phyloP scores from a whole-genome alignment of 2,329 filamentous ascomycete species.

The Penicillium sp. region DNA sequence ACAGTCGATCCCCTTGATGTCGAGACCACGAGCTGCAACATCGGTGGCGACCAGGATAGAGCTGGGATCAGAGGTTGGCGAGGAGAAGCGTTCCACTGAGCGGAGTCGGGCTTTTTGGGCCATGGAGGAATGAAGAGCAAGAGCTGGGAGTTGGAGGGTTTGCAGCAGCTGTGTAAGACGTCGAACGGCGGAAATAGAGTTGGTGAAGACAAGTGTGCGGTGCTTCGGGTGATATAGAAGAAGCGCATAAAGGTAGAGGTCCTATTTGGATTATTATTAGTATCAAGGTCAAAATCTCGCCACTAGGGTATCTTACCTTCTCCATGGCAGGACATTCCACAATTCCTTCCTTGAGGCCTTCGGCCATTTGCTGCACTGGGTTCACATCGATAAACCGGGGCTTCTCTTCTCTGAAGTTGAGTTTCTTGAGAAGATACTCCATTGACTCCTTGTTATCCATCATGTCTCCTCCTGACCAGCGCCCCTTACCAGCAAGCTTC shows the following conservation, averaged over 20 bases:
- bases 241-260: constrained; percentile 86
- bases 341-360: constrained; percentile 77
- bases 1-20: constrained; percentile 83
- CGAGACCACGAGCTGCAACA: constrained; percentile 88
- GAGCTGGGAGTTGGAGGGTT: constrained; percentile 69
- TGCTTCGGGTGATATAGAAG: constrained; percentile 75
- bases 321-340: constrained; percentile 90
- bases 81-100: constrained; percentile 82
- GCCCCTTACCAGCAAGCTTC: constrained; percentile 75
- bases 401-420: constrained; percentile 77
- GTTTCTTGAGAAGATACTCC: constrained; percentile 84
- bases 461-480: constrained; percentile 53
- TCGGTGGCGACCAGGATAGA: constrained; percentile 86
- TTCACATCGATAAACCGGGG: constrained; percentile 93
- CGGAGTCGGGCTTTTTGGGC: constrained; percentile 90
- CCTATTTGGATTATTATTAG: constrained; percentile 43
- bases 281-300: background rate
- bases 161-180: constrained; percentile 79
- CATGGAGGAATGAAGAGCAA: constrained; percentile 89
- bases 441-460: constrained; percentile 74
- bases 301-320: constrained; percentile 56
- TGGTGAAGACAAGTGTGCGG: constrained; percentile 86
- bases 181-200: constrained; percentile 88
- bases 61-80: constrained; percentile 48
- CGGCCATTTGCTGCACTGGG: constrained; percentile 81